Evolutionary conservation across 768 basidiomycete species (phyloP), one percentile per base, ranked within the genome.

Genomic region (Tricholomella constricta): DNA sequence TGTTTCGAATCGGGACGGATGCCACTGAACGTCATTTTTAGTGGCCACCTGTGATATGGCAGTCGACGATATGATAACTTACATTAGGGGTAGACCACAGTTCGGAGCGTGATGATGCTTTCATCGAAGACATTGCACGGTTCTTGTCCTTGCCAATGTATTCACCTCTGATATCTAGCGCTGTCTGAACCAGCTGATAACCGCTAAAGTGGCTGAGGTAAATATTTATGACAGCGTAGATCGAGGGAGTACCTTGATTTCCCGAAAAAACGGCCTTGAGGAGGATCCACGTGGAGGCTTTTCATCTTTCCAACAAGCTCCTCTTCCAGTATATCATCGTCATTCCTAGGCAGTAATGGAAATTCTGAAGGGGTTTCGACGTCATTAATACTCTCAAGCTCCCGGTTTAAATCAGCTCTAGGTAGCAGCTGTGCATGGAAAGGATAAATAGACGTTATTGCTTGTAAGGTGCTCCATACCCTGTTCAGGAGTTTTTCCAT

Each of bases 401-500:
- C 83, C 54, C 77, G 72, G 14, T 77, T 77, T 41, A 90, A 73
- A 64, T 91, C 85, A 19, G 82, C 75, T 38, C 84, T 83, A 2
- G 88, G 86, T 37, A 84, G 58, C 15, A 81, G 66, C 61, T 76
- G 65, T 56, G 72, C 69, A 8, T 74, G 66, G 51, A 43, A 36
- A 29, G 38, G 25, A n/a, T 41, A 5, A 42, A 44, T 31, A 27
- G 17, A 35, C 12, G 26, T 45, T 36, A 45, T 45, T 25, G 12
- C 20, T 17, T 41, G 15, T 11, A 44, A n/a, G 6, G 12, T 17
- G 12, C 6, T 35, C 10, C 15, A 10, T 53, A 83, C 86, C 68
- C 77, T 80, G 48, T 70, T 73, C 19, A 88, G 65, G 4, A 88
- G 72, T 54, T 72, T 77, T 64, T 88, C 84, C 75, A 88, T 81